A percentile compares a stretch with the other conserved stretches of the same genome.
phyloP scores from a whole-genome alignment of 495 filamentous ascomycete species.

The Aspergillus affinis region DNA sequence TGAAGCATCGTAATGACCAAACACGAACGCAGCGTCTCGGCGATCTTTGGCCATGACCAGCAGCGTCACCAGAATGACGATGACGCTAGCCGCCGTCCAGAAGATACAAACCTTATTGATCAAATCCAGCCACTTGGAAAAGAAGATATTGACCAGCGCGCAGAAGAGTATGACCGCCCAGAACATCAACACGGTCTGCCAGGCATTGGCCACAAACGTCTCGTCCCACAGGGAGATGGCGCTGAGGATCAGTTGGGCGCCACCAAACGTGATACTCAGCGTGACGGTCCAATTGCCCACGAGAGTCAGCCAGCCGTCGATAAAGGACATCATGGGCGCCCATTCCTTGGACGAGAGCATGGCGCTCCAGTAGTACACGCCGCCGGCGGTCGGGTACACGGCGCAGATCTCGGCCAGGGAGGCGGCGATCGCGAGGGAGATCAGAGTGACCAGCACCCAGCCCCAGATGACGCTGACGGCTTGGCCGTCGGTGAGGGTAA shows the following conservation, averaged over 20 bases:
- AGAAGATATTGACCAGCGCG: constrained; percentile 58
- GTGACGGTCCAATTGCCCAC: constrained; percentile 66
- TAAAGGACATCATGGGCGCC: constrained; percentile 65
- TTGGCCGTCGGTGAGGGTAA: constrained; percentile 64
- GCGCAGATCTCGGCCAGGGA: constrained; percentile 76
- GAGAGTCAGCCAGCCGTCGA: constrained; percentile 74
- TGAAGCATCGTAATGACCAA: constrained; percentile 59
- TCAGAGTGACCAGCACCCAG: constrained; percentile 66
- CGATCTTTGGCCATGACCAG: constrained; percentile 56
- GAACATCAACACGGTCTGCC: constrained; percentile 65
- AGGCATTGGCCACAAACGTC: constrained; percentile 59
- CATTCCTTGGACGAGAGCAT: constrained; percentile 56
- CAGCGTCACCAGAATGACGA: constrained; percentile 60
- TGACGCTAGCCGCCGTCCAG: constrained; percentile 61
- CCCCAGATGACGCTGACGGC: constrained; percentile 70
- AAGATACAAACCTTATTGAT: constrained; percentile 69
- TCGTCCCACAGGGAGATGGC: constrained; percentile 63
- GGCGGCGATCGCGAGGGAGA: constrained; percentile 68
- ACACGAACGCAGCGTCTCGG: constrained; percentile 57
- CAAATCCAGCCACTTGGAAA: constrained; percentile 55
- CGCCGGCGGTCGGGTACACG: constrained; percentile 68
- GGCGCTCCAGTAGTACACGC: constrained; percentile 76
- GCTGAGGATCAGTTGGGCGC: constrained; percentile 60
- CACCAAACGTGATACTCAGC: constrained; percentile 49
- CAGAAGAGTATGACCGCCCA: constrained; percentile 63